Conservation (phyloP, 2,329 filamentous ascomycete species). For the Claviceps capensis region DNA sequence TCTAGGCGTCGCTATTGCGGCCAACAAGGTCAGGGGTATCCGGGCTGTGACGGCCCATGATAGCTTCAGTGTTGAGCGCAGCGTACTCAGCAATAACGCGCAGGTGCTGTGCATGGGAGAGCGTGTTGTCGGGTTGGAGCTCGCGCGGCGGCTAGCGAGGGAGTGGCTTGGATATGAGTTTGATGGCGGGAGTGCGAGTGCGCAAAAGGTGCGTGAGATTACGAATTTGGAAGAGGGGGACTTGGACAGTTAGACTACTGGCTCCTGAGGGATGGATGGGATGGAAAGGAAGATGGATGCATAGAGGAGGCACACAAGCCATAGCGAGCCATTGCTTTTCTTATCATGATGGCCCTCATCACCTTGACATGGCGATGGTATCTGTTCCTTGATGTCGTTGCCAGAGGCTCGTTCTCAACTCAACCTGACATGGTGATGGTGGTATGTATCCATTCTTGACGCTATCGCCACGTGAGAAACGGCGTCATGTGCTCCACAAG, state of each 20-base stretch:
- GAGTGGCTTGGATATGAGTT: constrained; percentile 82
- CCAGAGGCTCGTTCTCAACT: too few species aligned
- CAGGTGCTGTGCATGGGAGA: constrained; percentile 82
- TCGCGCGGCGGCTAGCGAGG: constrained; percentile 60
- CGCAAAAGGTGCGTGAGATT: constrained; percentile 31
- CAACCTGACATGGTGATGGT: too few species aligned
- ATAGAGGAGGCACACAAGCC: too few species aligned
- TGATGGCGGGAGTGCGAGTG: constrained; percentile 41
- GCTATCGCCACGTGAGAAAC: too few species aligned
- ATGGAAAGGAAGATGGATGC: neutral
- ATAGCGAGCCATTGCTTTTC: too few species aligned
- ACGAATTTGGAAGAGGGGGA: constrained; percentile 20
- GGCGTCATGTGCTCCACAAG: too few species aligned
- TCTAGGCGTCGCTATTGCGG: constrained; percentile 74
- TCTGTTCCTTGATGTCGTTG: too few species aligned
- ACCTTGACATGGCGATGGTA: too few species aligned
- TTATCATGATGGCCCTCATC: too few species aligned
- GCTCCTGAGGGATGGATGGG: neutral
- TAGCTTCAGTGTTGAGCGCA: constrained; percentile 68
- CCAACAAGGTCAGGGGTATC: constrained; percentile 76
- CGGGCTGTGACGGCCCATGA: constrained; percentile 84
- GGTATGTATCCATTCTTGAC: too few species aligned
- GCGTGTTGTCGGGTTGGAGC: constrained; percentile 67
- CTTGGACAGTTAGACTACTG: too few species aligned
- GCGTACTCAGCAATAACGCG: constrained; percentile 71